Conservation (phyloP, 768 basidiomycete genomes). For the Exsudoporus frostii region DNA sequence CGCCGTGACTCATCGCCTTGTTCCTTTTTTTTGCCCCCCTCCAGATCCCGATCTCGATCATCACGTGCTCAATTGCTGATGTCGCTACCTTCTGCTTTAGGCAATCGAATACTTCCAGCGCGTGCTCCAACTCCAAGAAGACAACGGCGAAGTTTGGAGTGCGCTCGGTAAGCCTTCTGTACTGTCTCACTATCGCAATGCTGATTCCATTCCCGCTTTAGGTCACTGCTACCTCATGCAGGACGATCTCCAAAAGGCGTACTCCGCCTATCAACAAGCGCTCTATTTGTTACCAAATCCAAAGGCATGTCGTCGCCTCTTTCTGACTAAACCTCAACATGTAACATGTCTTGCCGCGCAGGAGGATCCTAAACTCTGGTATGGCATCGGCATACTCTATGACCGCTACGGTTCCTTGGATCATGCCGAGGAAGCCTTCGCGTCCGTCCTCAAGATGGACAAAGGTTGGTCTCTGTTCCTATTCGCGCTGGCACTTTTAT, state of each 20-base stretch:
- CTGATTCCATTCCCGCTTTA: conserved; percentile 29
- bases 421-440: conserved; percentile 98
- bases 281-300: conserved; percentile 94
- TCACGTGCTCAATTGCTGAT: conserved; percentile 31
- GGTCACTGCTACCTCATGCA: conserved; percentile 99
- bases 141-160: conserved; percentile 99
- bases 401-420: conserved; percentile 98
- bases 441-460: conserved; percentile 95
- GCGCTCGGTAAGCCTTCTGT: conserved; percentile 64
- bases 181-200: conserved; percentile 10
- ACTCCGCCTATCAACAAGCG: conserved; percentile 97
- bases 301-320: conserved; percentile 54
- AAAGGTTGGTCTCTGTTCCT: conserved; percentile 57
- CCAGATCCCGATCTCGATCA: conserved; percentile 28
- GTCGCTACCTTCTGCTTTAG: conserved; percentile 43
- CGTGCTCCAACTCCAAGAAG: conserved; percentile 84
- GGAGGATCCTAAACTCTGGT: conserved; percentile 99
- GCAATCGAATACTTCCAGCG: conserved; percentile 97
- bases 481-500: conserved; percentile 15
- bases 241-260: conserved; percentile 97
- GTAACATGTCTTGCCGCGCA: conserved; percentile 23
- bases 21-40: conserved; percentile 17
- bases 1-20: conserved; percentile 19
- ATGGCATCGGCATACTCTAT: conserved; percentile 98
- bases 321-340: not conserved